phyloP scores from a whole-genome alignment of 2,329 filamentous ascomycete genomes.

The Exophiala sp. region DNA sequence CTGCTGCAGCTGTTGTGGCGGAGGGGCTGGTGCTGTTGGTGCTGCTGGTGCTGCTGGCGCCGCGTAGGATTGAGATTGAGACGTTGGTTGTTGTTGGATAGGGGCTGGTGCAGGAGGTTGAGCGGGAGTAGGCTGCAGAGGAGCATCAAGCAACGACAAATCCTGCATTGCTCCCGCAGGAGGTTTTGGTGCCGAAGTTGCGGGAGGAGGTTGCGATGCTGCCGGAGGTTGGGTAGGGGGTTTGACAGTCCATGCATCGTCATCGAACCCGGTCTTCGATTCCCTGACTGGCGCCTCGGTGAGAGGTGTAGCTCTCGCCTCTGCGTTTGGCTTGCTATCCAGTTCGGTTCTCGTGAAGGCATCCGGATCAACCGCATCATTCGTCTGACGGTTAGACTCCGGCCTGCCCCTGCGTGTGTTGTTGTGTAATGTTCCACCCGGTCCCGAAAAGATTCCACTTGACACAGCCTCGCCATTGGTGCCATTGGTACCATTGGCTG shows the following conservation, averaged over 20 bases:
- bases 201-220: constrained; percentile 35
- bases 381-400: constrained; percentile 76
- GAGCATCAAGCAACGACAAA: constrained; percentile 57
- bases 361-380: constrained; percentile 79
- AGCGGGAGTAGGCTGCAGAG: constrained; percentile 51
- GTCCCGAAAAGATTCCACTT: constrained; percentile 81
- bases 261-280: constrained; percentile 68
- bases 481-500: constrained; percentile 57
- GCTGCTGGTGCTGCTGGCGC: constrained; percentile 38
- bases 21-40: constrained; percentile 27
- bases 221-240: constrained; percentile 54
- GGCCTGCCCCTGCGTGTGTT: constrained; percentile 91
- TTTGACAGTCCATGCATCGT: constrained; percentile 96
- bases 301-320: constrained; percentile 47
- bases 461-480: constrained; percentile 48
- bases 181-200: constrained; percentile 38
- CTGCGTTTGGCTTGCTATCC: constrained; percentile 37
- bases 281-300: constrained; percentile 46
- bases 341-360: constrained; percentile 65
- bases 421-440: constrained; percentile 83
- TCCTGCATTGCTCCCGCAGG: constrained; percentile 65
- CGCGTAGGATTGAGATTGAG: constrained; percentile 33
- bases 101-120: constrained; percentile 35
- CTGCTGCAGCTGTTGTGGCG: constrained; percentile 36
- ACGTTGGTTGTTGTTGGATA: constrained; percentile 36